Evolutionary conservation across 192 early-diverging fungal species (phyloP).

Genomic region (Backusella macrospora): DNA sequence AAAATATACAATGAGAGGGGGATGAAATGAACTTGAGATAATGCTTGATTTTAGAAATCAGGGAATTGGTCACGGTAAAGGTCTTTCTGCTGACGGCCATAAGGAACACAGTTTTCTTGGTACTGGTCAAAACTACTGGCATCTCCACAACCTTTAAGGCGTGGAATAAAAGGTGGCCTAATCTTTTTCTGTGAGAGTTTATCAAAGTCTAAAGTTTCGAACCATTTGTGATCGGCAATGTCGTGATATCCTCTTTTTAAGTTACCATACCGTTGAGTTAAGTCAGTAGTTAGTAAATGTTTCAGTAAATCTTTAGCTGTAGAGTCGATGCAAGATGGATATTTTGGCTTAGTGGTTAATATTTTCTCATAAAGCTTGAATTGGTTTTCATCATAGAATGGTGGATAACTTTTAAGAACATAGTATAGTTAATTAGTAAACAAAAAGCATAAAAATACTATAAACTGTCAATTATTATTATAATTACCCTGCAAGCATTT

Average conservation of each 20-base stretch:
- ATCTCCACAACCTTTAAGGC: conserved; percentile 22
- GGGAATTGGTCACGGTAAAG: conserved; percentile 16
- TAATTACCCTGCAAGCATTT: conserved; percentile 81
- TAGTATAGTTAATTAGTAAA: neutral
- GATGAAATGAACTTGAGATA: neutral
- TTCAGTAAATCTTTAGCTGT: conserved; percentile 75
- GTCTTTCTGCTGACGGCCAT: conserved; percentile 16
- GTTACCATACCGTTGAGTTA: conserved; percentile 82
- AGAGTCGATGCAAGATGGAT: conserved; percentile 70
- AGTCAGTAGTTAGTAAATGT: conserved; percentile 75
- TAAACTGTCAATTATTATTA: neutral
- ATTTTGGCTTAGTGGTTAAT: conserved; percentile 67
- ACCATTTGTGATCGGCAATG: conserved; percentile 85
- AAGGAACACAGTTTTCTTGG: conserved; percentile 27
- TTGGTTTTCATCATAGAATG: conserved; percentile 86
- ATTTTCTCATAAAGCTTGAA: conserved; percentile 92
- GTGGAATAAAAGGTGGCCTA: conserved; percentile 65
- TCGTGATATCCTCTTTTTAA: conserved; percentile 76
- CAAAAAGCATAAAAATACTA: neutral
- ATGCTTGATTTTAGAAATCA: conserved; percentile 20
- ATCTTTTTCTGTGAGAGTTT: conserved; percentile 1
- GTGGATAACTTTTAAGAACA: conserved; percentile 55
- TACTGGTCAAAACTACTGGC: conserved; percentile 39
- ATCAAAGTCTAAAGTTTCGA: conserved; percentile 47
- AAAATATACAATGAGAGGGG: neutral